A percentile compares a stretch with the other conserved stretches of the same genome.
phyloP scores from a whole-genome alignment of 257 asterid genomes.

The Voacanga thouarsii region DNA sequence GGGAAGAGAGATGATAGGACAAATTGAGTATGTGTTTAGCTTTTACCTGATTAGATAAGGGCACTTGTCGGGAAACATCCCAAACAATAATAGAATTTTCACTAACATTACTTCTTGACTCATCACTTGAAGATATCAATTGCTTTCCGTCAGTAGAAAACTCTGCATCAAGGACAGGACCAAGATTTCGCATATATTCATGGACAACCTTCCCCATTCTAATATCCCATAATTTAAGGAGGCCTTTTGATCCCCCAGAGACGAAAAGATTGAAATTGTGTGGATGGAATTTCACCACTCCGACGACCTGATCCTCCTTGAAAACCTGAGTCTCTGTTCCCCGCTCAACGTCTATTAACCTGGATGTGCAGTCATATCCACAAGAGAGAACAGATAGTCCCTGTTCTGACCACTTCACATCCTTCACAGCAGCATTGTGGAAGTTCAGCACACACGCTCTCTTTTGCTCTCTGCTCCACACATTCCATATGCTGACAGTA shows the following conservation, averaged over 20 bases:
- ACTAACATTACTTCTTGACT: conserved; percentile 69
- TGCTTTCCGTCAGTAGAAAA: conserved; percentile 68
- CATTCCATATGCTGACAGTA: conserved; percentile 78
- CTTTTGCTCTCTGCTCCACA: conserved; percentile 68
- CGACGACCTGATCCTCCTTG: conserved; percentile 81
- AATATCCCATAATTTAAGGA: conserved; percentile 76
- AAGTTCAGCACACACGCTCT: conserved; percentile 45
- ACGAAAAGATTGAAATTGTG: conserved; percentile 58
- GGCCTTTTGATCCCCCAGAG: conserved; percentile 96
- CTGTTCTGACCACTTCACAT: conserved; percentile 79
- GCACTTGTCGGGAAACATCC: conserved; percentile 83
- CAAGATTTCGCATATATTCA: conserved; percentile 63
- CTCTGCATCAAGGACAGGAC: conserved; percentile 85
- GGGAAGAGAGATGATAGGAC: background rate
- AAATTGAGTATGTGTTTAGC: background rate
- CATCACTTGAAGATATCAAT: conserved; percentile 78
- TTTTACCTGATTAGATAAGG: conserved; percentile 83
- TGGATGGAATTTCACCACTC: conserved; percentile 74
- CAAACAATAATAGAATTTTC: conserved; percentile 87
- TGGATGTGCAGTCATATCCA: conserved; percentile 89
- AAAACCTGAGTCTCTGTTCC: conserved; percentile 60
- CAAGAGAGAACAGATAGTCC: conserved; percentile 77
- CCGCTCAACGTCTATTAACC: conserved; percentile 75
- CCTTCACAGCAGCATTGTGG: conserved; percentile 81
- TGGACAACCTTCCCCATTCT: conserved; percentile 70